A percentile compares a stretch with the other conserved stretches of the same genome.
These are phyloP conservation scores for Solanum dulcamara DNA, from an alignment of 257 asterid genomes.

Conservation along the genomic window DNA sequence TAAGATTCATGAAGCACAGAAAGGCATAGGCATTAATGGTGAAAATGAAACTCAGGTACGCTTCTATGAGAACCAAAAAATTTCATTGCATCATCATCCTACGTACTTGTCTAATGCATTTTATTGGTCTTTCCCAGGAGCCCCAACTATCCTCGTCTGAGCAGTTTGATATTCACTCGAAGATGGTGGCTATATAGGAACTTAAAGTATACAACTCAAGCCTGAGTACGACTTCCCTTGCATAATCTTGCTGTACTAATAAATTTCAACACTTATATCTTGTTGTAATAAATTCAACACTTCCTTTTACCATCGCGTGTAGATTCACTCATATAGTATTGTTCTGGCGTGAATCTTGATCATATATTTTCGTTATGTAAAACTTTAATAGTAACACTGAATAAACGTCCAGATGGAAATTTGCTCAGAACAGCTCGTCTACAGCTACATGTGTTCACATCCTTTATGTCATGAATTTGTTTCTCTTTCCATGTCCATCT, in stretches of 20 bases:
- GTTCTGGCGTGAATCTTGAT: background rate
- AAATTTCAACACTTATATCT: background rate
- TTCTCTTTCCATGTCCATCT: background rate
- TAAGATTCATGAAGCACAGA: constrained; percentile 29
- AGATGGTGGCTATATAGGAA: constrained; percentile 30
- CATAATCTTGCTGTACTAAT: background rate
- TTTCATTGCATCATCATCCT: background rate
- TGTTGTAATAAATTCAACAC: background rate
- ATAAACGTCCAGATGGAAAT: background rate
- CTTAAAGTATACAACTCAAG: constrained; percentile 3
- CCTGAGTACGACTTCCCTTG: background rate
- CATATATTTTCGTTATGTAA: background rate
- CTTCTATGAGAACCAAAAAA: background rate
- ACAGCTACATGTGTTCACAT: background rate
- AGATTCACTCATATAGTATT: background rate
- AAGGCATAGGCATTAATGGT: constrained; percentile 21
- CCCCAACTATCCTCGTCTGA: constrained; percentile 59
- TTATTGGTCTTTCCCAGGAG: constrained; percentile 36
- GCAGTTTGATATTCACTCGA: constrained; percentile 51
- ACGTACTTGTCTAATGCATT: background rate
- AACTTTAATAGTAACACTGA: background rate
- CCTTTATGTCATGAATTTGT: background rate
- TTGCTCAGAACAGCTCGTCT: background rate
- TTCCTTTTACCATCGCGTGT: background rate
- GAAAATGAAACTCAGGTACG: constrained; percentile 6